Conservation (phyloP, 2,329 filamentous ascomycete species). For the Nigrospora sphaerica region DNA sequence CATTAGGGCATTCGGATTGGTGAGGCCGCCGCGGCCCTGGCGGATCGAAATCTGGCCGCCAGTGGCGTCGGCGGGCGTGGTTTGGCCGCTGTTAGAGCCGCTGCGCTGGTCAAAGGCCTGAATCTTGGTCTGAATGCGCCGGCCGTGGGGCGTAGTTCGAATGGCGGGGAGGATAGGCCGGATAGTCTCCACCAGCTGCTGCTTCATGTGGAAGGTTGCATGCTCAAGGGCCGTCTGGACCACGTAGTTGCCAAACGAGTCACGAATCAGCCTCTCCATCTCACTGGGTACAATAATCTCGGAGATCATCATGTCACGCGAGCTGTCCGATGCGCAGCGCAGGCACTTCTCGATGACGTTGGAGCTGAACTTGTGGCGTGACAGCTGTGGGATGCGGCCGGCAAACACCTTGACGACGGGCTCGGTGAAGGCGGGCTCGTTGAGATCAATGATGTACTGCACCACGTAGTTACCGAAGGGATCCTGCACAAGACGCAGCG, state of each 20-base stretch:
- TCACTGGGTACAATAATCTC: conserved; percentile 71
- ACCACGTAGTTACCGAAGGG: conserved; percentile 98
- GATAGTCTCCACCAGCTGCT: conserved; percentile 73
- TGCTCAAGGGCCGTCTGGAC: conserved; percentile 94
- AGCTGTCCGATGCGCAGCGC: conserved; percentile 69
- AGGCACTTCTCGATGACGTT: conserved; percentile 98
- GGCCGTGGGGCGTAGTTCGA: conserved; percentile 86
- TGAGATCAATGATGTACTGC: conserved; percentile 95
- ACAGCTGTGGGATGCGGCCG: conserved; percentile 63
- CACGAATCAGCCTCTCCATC: conserved; percentile 81
- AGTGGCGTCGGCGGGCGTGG: conserved; percentile 44
- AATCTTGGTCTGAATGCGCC: conserved; percentile 88
- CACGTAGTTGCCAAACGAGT: conserved; percentile 95
- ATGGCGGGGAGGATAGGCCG: conserved; percentile 79
- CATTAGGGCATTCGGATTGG: conserved; percentile 7
- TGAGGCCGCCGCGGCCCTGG: conserved; percentile 15
- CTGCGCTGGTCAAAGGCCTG: conserved; percentile 44
- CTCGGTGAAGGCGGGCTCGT: conserved; percentile 80
- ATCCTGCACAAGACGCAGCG: conserved; percentile 86
- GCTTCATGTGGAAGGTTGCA: conserved; percentile 65
- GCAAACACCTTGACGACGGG: conserved; percentile 78
- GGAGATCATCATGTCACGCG: conserved; percentile 74
- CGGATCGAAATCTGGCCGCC: conserved; percentile 48
- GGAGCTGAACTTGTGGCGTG: conserved; percentile 97
- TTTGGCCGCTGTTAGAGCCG: conserved; percentile 39